Conservation (phyloP, 2,329 filamentous ascomycete genomes). For the Fusarium piperis region DNA sequence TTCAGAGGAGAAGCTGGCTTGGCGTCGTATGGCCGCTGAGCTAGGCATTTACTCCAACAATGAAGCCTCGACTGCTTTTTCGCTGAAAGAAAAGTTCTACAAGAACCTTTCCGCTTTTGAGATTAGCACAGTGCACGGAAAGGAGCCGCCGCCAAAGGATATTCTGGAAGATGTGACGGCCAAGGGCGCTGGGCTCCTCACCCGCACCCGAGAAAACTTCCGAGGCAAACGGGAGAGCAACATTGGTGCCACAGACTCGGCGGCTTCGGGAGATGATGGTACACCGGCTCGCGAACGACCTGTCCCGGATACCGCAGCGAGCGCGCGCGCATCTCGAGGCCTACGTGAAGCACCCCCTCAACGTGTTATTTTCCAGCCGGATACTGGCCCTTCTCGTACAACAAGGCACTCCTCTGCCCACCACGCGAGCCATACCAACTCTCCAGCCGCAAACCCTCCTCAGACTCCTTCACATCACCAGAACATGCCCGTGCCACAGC, state of each 20-base stretch:
- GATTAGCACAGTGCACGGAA: slow-evolving; percentile 79
- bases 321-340: slow-evolving; percentile 68
- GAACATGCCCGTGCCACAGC: slow-evolving; percentile 45
- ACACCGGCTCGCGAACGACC: slow-evolving; percentile 66
- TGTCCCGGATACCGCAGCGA: slow-evolving; percentile 62
- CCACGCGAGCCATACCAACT: slow-evolving; percentile 45
- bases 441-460: slow-evolving; percentile 40
- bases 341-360: slow-evolving; percentile 86
- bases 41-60: slow-evolving; percentile 80
- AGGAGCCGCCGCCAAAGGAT: slow-evolving; percentile 86
- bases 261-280: slow-evolving; percentile 68
- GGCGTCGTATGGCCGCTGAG: slow-evolving; percentile 81
- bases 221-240: slow-evolving; percentile 57
- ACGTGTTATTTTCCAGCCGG: slow-evolving; percentile 85
- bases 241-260: slow-evolving; percentile 65
- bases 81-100: slow-evolving; percentile 88
- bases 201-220: slow-evolving; percentile 82
- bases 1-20: slow-evolving; percentile 84
- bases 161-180: slow-evolving; percentile 89
- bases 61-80: slow-evolving; percentile 84
- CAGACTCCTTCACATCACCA: slow-evolving; percentile 48
- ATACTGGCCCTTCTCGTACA: slow-evolving; percentile 72
- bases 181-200: slow-evolving; percentile 83
- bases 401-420: slow-evolving; percentile 66
- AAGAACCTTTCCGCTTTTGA: slow-evolving; percentile 90